Evolutionary conservation across 768 basidiomycete species (phyloP), one percentile per base, ranked within the genome.

Genomic region (Boletales sp.): DNA sequence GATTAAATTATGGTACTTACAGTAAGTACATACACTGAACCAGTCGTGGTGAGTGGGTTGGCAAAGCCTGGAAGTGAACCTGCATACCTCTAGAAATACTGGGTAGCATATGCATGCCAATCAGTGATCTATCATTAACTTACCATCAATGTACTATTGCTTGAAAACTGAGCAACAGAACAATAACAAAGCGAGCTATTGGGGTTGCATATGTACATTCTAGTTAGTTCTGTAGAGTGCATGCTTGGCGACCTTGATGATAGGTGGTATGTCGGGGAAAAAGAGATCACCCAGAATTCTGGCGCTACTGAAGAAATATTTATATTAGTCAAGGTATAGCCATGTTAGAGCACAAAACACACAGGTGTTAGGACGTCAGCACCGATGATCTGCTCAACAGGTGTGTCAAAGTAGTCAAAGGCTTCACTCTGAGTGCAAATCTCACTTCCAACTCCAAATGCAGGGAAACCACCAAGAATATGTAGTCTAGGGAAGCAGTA

Each of bases 401-500:
- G 94, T 18, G 95, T 94, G 73, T 99, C 97, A 31, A 99, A 86
- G 76, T 92, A 97, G 74, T 98, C 94, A 66, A 95, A 99, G 3
- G 94, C 95, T 62, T 97, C 92, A 60, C 90, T 91, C 79, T 98
- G 94, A 13, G 97, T 97, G 59, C 90, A 91, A 62, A 99, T 95
- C 73, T 99, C 97, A 60, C 93, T 94, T 57, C 97, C 97, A 48
- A 99, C 95, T 74, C 97, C 93, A 69, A 97, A 98, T 42, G 82
- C 86, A 35, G 97, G 97, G 92, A 97, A 99, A 36, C 97, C 97
- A 70, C 95, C 97, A 45, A 93, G 94, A 50, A 89, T 90, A 47
- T 98, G 77, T 54, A 99, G 80, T 49, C 91, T 94, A 55, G 24
- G 52, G 31, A 37, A 17, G 8, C 17, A 32, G 34, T 60, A n/a